Evolutionary conservation across 805 yeast species (phyloP).

Genomic region (Yarrowia divulgata): DNA sequence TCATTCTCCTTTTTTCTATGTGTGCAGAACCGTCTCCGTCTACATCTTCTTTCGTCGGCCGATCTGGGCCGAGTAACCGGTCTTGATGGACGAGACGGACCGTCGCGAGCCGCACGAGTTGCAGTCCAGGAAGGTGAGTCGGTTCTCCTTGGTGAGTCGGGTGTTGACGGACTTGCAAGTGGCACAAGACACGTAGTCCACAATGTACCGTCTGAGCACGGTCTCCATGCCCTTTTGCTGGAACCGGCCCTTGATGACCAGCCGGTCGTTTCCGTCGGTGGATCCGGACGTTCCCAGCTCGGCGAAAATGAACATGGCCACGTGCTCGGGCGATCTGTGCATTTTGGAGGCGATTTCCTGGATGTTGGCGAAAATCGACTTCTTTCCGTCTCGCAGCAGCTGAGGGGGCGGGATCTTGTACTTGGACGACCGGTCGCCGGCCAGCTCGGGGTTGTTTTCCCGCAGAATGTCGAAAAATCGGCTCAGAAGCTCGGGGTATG

Average conservation of each 20-base stretch:
- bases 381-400: conserved; percentile 97
- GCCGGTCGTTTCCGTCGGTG: conserved; percentile 96
- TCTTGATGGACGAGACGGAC: conserved; percentile 95
- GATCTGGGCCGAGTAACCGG: conserved; percentile 93
- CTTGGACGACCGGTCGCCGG: conserved; percentile 94
- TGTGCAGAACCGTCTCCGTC: background rate
- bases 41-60: conserved; percentile 47
- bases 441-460: conserved; percentile 96
- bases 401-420: conserved; percentile 97
- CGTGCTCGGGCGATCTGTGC: conserved; percentile 96
- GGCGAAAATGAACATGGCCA: conserved; percentile 94
- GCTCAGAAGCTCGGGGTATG: conserved; percentile 77
- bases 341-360: conserved; percentile 92
- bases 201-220: conserved; percentile 92
- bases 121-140: conserved; percentile 97
- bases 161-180: conserved; percentile 99
- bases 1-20: conserved; percentile 1
- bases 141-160: conserved; percentile 93
- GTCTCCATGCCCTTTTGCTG: conserved; percentile 97
- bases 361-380: conserved; percentile 94
- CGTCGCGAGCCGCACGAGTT: conserved; percentile 97
- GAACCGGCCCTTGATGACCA: conserved; percentile 97
- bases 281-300: conserved; percentile 99
- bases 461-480: conserved; percentile 87
- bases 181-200: conserved; percentile 98